Evolutionary conservation across 257 asterid genomes (phyloP).

Genomic region (Nicotiana noctiflora): DNA sequence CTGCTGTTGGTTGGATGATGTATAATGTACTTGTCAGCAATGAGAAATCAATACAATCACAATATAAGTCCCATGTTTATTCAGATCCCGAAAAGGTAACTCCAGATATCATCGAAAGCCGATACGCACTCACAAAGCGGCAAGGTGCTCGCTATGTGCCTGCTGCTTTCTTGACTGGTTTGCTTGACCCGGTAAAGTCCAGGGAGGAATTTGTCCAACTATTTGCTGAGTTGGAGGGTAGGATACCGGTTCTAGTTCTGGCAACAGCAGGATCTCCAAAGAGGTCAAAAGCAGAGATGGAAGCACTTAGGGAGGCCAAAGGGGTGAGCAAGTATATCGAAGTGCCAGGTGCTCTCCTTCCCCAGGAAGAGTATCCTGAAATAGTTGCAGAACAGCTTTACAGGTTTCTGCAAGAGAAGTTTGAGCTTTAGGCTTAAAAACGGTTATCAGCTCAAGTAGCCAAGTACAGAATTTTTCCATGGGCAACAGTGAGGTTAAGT

Average conservation of each 20-base stretch:
- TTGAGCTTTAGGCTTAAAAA: constrained; percentile 25
- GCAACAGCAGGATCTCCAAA: constrained; percentile 59
- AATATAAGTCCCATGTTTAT: constrained; percentile 91
- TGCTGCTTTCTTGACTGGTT: constrained; percentile 91
- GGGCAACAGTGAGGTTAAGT: not conserved
- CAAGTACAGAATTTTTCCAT: constrained; percentile 15
- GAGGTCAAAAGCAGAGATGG: constrained; percentile 98
- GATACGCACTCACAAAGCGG: constrained; percentile 74
- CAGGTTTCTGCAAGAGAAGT: constrained; percentile 50
- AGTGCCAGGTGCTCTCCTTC: constrained; percentile 85
- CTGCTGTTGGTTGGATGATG: constrained; percentile 99
- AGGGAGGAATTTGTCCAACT: constrained; percentile 74
- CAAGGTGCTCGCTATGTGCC: constrained; percentile 92
- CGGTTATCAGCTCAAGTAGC: not conserved
- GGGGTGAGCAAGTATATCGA: constrained; percentile 67
- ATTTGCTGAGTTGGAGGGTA: constrained; percentile 57
- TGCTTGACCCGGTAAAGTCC: constrained; percentile 79
- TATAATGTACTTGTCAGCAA: constrained; percentile 93
- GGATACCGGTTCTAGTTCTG: constrained; percentile 59
- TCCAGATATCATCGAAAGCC: constrained; percentile 51
- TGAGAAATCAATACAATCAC: constrained; percentile 82
- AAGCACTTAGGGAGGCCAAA: constrained; percentile 76
- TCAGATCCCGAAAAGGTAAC: constrained; percentile 88
- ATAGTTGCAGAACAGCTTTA: constrained; percentile 67
- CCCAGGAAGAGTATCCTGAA: constrained; percentile 90